Evolutionary conservation across 164 flowering plant species (phyloP).

Genomic region (Macadamia tetraphylla): DNA sequence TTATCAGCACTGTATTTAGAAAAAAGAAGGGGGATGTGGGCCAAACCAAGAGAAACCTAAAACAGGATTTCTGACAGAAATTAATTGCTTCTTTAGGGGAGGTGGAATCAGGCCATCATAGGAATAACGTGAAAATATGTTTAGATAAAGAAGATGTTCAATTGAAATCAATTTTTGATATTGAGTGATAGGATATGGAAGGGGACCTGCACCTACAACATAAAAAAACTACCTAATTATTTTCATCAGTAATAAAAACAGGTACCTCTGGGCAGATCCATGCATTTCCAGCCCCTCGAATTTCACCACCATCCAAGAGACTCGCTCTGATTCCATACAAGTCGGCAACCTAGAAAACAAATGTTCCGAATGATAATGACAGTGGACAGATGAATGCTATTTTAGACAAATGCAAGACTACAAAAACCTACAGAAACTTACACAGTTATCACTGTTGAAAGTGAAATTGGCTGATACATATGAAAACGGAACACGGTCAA

Average conservation of each 20-base stretch:
- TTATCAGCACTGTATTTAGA: too few relatives aligned
- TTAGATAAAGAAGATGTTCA: too few relatives aligned
- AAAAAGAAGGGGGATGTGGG: too few relatives aligned
- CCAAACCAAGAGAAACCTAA: too few relatives aligned
- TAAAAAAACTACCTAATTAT: background rate
- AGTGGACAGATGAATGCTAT: background rate
- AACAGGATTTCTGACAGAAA: too few relatives aligned
- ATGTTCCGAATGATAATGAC: background rate
- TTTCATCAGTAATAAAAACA: background rate
- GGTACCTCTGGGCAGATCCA: constrained; percentile 97
- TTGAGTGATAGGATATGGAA: too few relatives aligned
- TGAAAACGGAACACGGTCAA: constrained; percentile 87
- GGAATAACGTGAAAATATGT: too few relatives aligned
- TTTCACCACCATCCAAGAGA: constrained; percentile 99
- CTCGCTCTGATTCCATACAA: constrained; percentile 93
- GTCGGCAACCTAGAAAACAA: constrained; percentile 71
- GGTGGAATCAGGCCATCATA: too few relatives aligned
- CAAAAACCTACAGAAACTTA: constrained; percentile 29
- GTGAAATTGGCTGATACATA: constrained; percentile 91
- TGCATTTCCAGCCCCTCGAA: constrained; percentile 97
- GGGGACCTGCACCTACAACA: background rate
- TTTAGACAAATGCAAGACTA: background rate
- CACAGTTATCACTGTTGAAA: constrained; percentile 86
- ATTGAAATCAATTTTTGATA: too few relatives aligned
- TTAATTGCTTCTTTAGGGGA: too few relatives aligned